Evolutionary conservation across 192 early-diverging fungal genomes (phyloP).

Genomic region (Lunasporangiospora selenospora): DNA sequence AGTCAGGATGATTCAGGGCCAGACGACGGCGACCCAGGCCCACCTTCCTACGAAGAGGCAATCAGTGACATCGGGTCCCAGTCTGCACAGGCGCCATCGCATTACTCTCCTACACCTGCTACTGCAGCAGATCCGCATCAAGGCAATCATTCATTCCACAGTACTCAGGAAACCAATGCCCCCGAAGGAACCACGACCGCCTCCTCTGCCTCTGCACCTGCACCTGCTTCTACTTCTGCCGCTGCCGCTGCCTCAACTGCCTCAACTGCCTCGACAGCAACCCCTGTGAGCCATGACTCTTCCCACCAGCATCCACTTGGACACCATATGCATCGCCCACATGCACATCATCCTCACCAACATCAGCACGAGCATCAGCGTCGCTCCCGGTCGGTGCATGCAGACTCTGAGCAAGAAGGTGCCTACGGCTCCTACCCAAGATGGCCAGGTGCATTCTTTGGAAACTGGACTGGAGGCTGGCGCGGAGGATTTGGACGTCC

Average conservation of each 20-base stretch:
- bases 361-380: not conserved
- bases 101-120: no score
- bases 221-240: no score
- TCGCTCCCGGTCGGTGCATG: not conserved
- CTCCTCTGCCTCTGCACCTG: not conserved
- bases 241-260: not conserved
- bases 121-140: no score
- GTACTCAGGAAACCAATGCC: no score
- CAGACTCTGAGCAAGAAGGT: no score
- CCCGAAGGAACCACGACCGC: slow-evolving; percentile 1
- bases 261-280: not conserved
- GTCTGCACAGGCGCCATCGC: no score
- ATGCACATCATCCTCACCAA: not conserved
- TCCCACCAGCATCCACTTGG: not conserved
- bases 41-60: slow-evolving; percentile 45
- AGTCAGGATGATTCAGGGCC: slow-evolving; percentile 1
- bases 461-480: no score
- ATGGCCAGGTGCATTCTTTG: no score
- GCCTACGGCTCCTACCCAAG: no score
- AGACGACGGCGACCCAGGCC: slow-evolving; percentile 9
- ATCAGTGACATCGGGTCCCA: no score
- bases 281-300: slow-evolving; percentile 1
- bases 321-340: slow-evolving; percentile 3
- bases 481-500: not conserved
- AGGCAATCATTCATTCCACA: no score